Evolutionary conservation across 192 early-diverging fungal species (phyloP), one percentile per base, ranked within the genome.

Genomic region (Backusella liffmaniae): DNA sequence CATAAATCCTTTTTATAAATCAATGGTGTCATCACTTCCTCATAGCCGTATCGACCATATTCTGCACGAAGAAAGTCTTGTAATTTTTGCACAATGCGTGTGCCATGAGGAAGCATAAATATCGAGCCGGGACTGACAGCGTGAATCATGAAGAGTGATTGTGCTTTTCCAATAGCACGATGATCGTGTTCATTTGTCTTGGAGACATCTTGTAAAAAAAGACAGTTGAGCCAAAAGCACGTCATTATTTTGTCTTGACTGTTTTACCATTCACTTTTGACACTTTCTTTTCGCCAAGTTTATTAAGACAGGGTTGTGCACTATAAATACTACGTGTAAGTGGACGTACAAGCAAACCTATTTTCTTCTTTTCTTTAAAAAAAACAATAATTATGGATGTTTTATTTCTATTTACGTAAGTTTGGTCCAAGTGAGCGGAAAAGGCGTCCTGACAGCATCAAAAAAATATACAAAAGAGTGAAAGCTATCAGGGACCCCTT

Each of bases 1-100:
- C 97, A 98, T 49, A 98, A 80, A 72, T 91, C 90, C 79, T 94
- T 95, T 80, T 96, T 96, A 84, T 93, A 98, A 74, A 98, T 89
- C 37, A 96, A 85, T 13, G 97, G 97, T 1, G 96, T 94, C 79
- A 94, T 94, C 34, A 98, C 95, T 82, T 98, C 96, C 13, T 94
- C 85, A 67, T 92, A 97, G 0, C 94, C 95, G 72, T 87, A 93
- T 36, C 86, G 82, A 0, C 84, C 83, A 70, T 97, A 97, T 78
- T 97, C 90, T 6, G 77, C 76, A 34, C 94, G 84, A 70, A 98
- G 86, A 76, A 92, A 90, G 7, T 90, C 84, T 82, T 94, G 84
- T 10, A 98, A 81, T 41, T 87, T 83, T 67, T 95, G 88, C 30
- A 95, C 91, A 76, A 98, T 93, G 65, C 95, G 86, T n/a, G 90